Percentiles rank a stretch among this genome's conserved stretches.
Evolutionary conservation across 1,284 basidiomycete species (phyloP).

Genomic region (Cronartium quercuum): DNA sequence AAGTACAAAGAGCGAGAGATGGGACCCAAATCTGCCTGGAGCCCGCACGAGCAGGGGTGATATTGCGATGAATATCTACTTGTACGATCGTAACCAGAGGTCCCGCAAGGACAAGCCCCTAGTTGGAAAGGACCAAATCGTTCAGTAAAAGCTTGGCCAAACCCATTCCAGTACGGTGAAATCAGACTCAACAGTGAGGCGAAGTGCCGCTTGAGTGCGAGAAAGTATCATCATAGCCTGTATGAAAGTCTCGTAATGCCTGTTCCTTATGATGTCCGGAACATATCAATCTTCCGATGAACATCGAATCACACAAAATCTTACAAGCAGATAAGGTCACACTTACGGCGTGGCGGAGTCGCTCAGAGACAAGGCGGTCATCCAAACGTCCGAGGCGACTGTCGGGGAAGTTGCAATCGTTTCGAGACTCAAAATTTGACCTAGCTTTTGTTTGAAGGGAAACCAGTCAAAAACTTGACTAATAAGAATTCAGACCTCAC

Average conservation of each 20-base stretch:
- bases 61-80: not conserved
- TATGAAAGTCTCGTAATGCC: not conserved
- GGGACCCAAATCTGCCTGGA: not conserved
- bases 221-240: not conserved
- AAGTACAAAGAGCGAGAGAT: not conserved
- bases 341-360: not conserved
- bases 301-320: not conserved
- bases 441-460: not conserved
- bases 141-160: not conserved
- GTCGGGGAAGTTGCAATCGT: not conserved
- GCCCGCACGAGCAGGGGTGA: not conserved
- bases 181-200: not conserved
- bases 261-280: not conserved
- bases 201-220: not conserved
- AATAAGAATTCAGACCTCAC: not conserved
- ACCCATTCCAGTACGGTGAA: not conserved
- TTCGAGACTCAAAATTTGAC: not conserved
- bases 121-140: not conserved
- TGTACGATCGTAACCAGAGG: not conserved
- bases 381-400: not conserved
- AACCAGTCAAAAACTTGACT: not conserved
- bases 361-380: slow-evolving; percentile 1
- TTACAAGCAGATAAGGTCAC: not conserved
- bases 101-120: not conserved
- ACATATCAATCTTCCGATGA: not conserved